phyloP scores from a whole-genome alignment of 179 eudicot genomes.

The Kewa caespitosa region DNA sequence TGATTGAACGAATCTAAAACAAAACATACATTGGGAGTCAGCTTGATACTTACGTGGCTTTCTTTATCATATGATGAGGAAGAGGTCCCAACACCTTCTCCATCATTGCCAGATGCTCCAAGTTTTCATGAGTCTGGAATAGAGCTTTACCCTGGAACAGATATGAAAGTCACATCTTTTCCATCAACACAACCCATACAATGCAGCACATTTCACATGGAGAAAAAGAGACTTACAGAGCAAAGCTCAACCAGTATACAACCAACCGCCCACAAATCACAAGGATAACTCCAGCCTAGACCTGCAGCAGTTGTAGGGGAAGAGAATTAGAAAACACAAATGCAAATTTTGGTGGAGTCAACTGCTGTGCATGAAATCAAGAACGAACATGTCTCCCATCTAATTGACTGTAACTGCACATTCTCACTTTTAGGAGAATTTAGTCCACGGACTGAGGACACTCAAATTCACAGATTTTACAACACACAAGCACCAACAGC shows the following conservation, averaged over 20 bases:
- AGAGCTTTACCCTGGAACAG: slow-evolving; percentile 64
- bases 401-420: not conserved
- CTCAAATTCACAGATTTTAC: not conserved
- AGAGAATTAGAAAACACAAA: not conserved
- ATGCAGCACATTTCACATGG: slow-evolving; percentile 4
- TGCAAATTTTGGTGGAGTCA: not conserved
- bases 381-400: not conserved
- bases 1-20: not conserved
- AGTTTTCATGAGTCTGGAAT: slow-evolving; percentile 85
- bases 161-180: slow-evolving; percentile 6
- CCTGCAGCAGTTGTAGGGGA: slow-evolving; percentile 41
- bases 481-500: not conserved
- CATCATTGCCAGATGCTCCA: slow-evolving; percentile 97
- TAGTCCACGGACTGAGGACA: not conserved
- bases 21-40: not conserved
- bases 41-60: slow-evolving; percentile 50
- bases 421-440: not conserved
- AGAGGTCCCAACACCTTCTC: slow-evolving; percentile 82
- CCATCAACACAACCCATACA: not conserved
- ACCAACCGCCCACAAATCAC: slow-evolving; percentile 89
- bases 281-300: slow-evolving; percentile 82
- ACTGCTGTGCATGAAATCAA: not conserved
- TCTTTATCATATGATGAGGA: slow-evolving; percentile 58
- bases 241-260: slow-evolving; percentile 85
- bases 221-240: slow-evolving; percentile 42